Evolutionary conservation across 2,329 filamentous ascomycete species (phyloP).

Genomic region (Exophiala sp.): DNA sequence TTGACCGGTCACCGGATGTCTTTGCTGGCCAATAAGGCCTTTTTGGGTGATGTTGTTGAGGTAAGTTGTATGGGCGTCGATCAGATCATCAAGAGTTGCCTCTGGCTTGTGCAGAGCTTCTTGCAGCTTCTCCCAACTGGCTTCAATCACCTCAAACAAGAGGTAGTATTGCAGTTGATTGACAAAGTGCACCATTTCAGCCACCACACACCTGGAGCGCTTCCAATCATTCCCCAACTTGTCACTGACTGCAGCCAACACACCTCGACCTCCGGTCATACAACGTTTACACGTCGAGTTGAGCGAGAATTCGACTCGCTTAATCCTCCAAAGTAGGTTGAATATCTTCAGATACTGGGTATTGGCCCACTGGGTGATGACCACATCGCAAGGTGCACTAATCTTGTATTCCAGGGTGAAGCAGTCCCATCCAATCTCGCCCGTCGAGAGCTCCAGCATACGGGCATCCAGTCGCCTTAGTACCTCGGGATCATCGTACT

Average conservation of each 20-base stretch:
- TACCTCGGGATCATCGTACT: conserved; percentile 89
- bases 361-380: conserved; percentile 91
- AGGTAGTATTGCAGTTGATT: conserved; percentile 98
- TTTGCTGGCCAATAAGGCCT: conserved; percentile 72
- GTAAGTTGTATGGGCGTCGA: conserved; percentile 83
- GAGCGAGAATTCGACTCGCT: conserved; percentile 91
- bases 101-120: conserved; percentile 73
- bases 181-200: conserved; percentile 98
- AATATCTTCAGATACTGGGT: conserved; percentile 98
- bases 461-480: conserved; percentile 88
- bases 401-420: conserved; percentile 99
- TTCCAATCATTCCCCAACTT: conserved; percentile 80
- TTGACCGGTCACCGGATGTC: conserved; percentile 41
- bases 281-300: conserved; percentile 87
- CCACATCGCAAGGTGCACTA: conserved; percentile 90
- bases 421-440: conserved; percentile 98
- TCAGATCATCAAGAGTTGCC: conserved; percentile 90
- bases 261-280: conserved; percentile 91
- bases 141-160: conserved; percentile 95
- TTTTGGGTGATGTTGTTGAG: conserved; percentile 94
- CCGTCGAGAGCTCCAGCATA: conserved; percentile 93
- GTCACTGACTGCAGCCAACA: conserved; percentile 70
- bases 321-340: conserved; percentile 98
- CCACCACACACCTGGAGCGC: conserved; percentile 74
- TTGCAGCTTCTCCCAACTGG: conserved; percentile 87